These are phyloP conservation scores for Cocos nucifera DNA, from an alignment of 176 grass and related monocot genomes.

Conservation along the genomic window DNA sequence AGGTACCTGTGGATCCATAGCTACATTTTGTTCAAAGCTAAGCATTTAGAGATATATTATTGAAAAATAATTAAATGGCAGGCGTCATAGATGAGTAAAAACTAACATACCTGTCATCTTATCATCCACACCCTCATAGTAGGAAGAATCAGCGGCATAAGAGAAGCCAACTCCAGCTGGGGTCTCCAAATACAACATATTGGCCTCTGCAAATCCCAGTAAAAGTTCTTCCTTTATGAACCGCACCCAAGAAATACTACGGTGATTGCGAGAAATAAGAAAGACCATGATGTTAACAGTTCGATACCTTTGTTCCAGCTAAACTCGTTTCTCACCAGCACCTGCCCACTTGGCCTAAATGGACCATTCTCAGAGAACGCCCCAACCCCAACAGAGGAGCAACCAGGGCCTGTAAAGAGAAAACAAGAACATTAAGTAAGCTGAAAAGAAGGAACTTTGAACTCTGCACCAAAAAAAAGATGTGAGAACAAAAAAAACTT, in stretches of 20 bases:
- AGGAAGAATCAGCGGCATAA: conserved; percentile 58
- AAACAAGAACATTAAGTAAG: neutral
- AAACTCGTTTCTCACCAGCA: conserved; percentile 67
- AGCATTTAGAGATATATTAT: neutral
- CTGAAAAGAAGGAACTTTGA: neutral
- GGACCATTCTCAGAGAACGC: conserved; percentile 94
- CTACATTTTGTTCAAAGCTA: neutral
- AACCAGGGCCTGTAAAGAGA: conserved; percentile 62
- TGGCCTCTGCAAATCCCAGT: conserved; percentile 60
- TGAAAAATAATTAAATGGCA: too few species aligned
- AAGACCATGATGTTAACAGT: conserved; percentile 2
- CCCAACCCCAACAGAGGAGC: conserved; percentile 91
- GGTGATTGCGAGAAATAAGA: conserved; percentile 15
- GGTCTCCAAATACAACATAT: conserved; percentile 84
- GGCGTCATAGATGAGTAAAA: neutral
- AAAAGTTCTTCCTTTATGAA: conserved; percentile 5
- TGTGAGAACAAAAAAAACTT: too few species aligned
- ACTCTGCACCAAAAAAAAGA: too few species aligned
- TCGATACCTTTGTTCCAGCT: conserved; percentile 92
- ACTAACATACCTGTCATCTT: neutral
- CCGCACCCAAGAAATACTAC: neutral
- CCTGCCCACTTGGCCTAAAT: conserved; percentile 71
- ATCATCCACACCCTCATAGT: conserved; percentile 60
- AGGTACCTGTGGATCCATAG: too few species aligned
- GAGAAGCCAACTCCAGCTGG: conserved; percentile 88